Base-by-base conservation (phyloP, 345 rosid species). In the Kandelia obovata region DNA sequence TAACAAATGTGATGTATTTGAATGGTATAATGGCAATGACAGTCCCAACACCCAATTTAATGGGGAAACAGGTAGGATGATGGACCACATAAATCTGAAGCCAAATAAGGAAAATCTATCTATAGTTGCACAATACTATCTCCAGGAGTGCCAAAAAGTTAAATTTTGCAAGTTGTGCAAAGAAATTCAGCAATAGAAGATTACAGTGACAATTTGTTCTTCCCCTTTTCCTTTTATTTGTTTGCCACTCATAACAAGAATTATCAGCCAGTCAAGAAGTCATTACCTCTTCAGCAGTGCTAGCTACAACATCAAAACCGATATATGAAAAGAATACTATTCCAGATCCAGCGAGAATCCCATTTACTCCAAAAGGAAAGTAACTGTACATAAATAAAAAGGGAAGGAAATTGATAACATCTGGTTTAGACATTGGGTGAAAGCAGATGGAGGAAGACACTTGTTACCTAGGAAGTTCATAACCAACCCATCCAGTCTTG, bases 261-360 rank as follows among this genome's bases (percentile, higher is more conserved):
- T 58, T 4, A 34, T 59, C 20, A 1, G 2, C 27, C 30, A 52
- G 28, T 28, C 17, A 53, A 55, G 2, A 23, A 11, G 52, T 32
- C 32, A 13, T 62, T 80, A 87, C 92, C 86, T 87, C 92, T 61
- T 87, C 92, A n/a, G 92, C 92, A 0, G 92, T 83, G 68, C 86
- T 83, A 66, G 89, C 79, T 11, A 87, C 88, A 3, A 82, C 80
- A 82, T 87, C 92, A 58, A 87, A 87, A 52, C 92, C 92, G 64
- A 87, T 87, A 74, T 73, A 87, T 21, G 92, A 85, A 69, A 87
- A 87, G 76, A 87, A 87, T 57, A 87, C 89, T 32, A 83, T 63
- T 5, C 79, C 92, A 68, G 92, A 81, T 71, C 89, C 92, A 17
- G 89, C 87, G 51, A 87, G 89, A 81, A 85, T 83, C 53, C 92